A percentile compares a stretch with the other conserved stretches of the same genome.
Evolutionary conservation across 192 early-diverging fungal species (phyloP).

Genomic region (Rhizoclosmatium globosum): DNA sequence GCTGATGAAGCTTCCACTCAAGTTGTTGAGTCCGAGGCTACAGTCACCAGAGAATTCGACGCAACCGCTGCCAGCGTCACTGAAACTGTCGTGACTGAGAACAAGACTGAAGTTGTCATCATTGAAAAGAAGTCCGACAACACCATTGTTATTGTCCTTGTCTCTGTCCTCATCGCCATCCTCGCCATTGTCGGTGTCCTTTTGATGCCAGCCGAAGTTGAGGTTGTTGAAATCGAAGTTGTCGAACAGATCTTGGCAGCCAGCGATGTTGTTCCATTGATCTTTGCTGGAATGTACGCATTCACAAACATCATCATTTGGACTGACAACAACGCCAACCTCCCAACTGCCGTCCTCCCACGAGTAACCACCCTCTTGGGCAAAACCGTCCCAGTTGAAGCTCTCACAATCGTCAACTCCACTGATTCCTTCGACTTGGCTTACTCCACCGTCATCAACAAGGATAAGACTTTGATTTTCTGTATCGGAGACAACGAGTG

Average conservation of each 20-base stretch:
- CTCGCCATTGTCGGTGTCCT: background rate
- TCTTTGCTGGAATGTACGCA: conserved; percentile 1
- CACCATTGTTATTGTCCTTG: background rate
- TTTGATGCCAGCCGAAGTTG: conserved; percentile 10
- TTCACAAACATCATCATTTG: conserved; percentile 22
- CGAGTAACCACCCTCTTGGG: conserved; percentile 19
- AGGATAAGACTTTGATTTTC: conserved; percentile 21
- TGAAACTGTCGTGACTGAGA: background rate
- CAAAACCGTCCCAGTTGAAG: background rate
- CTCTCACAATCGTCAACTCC: conserved; percentile 12
- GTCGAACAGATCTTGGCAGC: background rate
- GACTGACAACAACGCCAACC: conserved; percentile 6
- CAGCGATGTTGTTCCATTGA: background rate
- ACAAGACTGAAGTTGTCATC: background rate
- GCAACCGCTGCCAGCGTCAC: background rate
- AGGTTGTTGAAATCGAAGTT: background rate
- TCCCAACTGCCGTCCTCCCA: conserved; percentile 26
- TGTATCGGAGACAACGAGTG: conserved; percentile 27
- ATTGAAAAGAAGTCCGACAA: conserved; percentile 7
- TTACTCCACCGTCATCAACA: background rate
- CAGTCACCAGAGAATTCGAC: background rate
- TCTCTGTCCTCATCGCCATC: background rate
- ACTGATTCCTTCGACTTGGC: background rate
- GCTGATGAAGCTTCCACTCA: too few species aligned
- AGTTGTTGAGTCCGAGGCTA: too few species aligned